A percentile compares a stretch with the other conserved stretches of the same genome.
These are phyloP conservation scores for Candida takata DNA, from an alignment of 805 yeast species.

Conservation along the genomic window DNA sequence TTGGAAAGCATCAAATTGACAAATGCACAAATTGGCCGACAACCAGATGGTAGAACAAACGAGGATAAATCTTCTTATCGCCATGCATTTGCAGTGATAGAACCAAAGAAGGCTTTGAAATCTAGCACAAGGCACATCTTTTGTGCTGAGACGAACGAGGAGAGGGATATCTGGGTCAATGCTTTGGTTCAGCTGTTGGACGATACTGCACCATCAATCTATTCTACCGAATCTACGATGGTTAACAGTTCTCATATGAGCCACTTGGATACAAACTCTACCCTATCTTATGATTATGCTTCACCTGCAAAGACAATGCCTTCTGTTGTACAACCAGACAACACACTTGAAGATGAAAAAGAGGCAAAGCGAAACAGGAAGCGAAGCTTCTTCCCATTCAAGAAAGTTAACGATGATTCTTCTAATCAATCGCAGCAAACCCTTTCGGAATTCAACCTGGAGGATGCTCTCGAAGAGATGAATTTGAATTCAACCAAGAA, in stretches of 20 bases:
- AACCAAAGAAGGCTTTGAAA: conserved; percentile 29
- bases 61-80: conserved; percentile 32
- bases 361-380: conserved; percentile 43
- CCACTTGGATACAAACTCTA: not conserved
- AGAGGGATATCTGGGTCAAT: conserved; percentile 68
- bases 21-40: conserved; percentile 52
- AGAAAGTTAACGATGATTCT: conserved; percentile 20
- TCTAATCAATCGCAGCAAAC: too few species aligned
- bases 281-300: not conserved
- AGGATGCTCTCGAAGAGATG: conserved; percentile 26
- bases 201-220: conserved; percentile 9
- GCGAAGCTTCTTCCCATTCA: conserved; percentile 55
- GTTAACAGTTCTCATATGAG: not conserved
- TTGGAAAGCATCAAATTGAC: conserved; percentile 45
- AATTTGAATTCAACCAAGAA: conserved; percentile 13
- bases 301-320: not conserved
- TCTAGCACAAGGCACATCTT: conserved; percentile 45
- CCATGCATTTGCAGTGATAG: conserved; percentile 55
- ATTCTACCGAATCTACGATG: conserved; percentile 6
- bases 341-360: conserved; percentile 13
- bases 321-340: not conserved
- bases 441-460: conserved; percentile 19
- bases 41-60: conserved; percentile 25
- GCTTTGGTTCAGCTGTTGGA: conserved; percentile 31
- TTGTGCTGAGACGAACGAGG: conserved; percentile 74